Evolutionary conservation across 2,329 filamentous ascomycete species (phyloP).

Genomic region (Chaetomiaceae sp.): DNA sequence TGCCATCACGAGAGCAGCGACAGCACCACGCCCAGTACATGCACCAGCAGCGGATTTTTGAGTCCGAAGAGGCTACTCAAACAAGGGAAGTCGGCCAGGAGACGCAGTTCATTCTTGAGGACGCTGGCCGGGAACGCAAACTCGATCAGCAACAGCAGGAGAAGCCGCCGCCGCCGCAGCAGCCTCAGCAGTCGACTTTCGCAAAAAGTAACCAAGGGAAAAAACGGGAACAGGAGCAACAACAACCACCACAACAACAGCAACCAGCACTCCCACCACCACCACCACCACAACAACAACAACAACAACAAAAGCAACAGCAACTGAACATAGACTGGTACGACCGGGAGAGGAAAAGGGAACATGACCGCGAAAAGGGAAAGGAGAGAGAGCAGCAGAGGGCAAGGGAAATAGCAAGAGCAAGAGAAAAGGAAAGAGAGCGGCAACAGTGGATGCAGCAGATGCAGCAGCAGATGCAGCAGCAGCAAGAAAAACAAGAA

Average conservation of each 20-base stretch:
- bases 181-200: not conserved
- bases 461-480: not conserved
- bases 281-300: not conserved
- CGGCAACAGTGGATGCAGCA: not conserved
- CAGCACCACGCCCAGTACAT: conserved; percentile 26
- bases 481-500: not conserved
- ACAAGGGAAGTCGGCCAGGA: not conserved
- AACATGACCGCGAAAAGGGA: not conserved
- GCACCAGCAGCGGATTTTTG: conserved; percentile 27
- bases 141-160: not conserved
- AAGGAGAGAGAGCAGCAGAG: not conserved
- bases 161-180: not conserved
- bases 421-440: not conserved
- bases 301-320: not conserved
- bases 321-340: not conserved
- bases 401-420: conserved; percentile 9
- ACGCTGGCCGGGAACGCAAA: not conserved
- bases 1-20: conserved; percentile 13
- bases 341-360: not conserved
- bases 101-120: conserved; percentile 15
- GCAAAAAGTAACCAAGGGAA: not conserved
- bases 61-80: conserved; percentile 10
- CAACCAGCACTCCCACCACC: too few species aligned
- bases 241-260: too few species aligned
- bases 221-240: too few species aligned